Evolutionary conservation across 1,139 yeast genomes (phyloP), one percentile per base, ranked within the genome.

Genomic region (Zygosaccharomyces pseudobailii): DNA sequence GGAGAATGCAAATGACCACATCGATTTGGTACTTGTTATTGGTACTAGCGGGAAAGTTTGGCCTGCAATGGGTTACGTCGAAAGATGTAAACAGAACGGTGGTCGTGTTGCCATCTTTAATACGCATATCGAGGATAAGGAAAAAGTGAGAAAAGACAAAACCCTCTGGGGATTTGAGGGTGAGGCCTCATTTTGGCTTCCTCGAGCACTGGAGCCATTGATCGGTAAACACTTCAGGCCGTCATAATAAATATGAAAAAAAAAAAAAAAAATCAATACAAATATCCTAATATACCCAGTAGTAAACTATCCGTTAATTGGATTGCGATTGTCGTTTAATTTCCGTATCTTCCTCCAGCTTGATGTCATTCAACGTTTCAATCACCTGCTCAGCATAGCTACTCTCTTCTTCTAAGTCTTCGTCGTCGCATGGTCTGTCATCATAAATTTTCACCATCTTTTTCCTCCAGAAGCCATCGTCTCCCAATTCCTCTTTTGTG

Each of bases 1-100:
- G 5, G 44, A 39, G 9, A 39, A 31, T 10, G 13, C 35, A 10
- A 37, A 39, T 20, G 43, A 40, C 28, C 70, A 72, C 8, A 83
- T 86, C 20, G 96, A 88, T 59, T 68, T 88, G 58, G 80, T 88
- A 4, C 68, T 88, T 43, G 95, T 89, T 3, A 79, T 88, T 17
- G 96, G 96, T 1, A 87, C 96, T 2, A 82, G 92, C 32, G 89
- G 92, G 3, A 73, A 82, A 0, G 90, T 86, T 1, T 88, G 94
- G 81, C 96, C 96, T 1, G 95, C 96, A 2, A 88, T 90, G 50
- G 87, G 95, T 23, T 88, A 86, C 62, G 92, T 88, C 22, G 95
- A 88, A 53, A 71, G 90, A 53, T 87, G 86, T 2, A 72, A 71
- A 48, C 72, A 72, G 51, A 78, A 79, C 49, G 95, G 95, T 2